These are phyloP conservation scores for Gentiana straminea DNA, from an alignment of 257 asterid species.

Conservation along the genomic window DNA sequence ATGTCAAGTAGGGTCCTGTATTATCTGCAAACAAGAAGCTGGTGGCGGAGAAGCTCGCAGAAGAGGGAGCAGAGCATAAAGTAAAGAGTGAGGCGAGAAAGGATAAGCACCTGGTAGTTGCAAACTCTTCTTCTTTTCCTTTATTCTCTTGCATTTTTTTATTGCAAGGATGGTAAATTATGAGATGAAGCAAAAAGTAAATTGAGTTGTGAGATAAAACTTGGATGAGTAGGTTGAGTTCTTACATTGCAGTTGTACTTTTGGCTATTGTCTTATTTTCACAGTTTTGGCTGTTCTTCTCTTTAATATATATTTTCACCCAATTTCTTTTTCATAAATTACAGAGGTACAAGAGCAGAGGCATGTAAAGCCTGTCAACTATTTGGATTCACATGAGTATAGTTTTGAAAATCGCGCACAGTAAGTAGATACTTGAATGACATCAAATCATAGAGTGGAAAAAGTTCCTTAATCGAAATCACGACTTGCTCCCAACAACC, in stretches of 20 bases:
- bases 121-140: conserved; percentile 1
- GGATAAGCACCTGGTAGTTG: conserved; percentile 66
- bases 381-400: conserved; percentile 53
- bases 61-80: conserved; percentile 64
- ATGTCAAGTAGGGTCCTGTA: conserved; percentile 63
- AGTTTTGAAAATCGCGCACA: no score
- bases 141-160: background rate
- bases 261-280: background rate
- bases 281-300: background rate
- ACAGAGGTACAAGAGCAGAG: conserved; percentile 77
- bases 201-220: background rate
- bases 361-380: conserved; percentile 58
- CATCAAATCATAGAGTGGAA: no score
- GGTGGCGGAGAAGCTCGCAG: conserved; percentile 83
- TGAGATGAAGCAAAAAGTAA: background rate
- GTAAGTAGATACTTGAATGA: no score
- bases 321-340: conserved; percentile 11
- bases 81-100: conserved; percentile 75
- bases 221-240: no score
- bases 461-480: no score
- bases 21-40: conserved; percentile 76
- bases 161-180: background rate
- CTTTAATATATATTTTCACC: background rate
- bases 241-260: no score
- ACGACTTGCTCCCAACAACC: no score